Base-by-base conservation (phyloP, 768 basidiomycete species). In the Russula compacta region DNA sequence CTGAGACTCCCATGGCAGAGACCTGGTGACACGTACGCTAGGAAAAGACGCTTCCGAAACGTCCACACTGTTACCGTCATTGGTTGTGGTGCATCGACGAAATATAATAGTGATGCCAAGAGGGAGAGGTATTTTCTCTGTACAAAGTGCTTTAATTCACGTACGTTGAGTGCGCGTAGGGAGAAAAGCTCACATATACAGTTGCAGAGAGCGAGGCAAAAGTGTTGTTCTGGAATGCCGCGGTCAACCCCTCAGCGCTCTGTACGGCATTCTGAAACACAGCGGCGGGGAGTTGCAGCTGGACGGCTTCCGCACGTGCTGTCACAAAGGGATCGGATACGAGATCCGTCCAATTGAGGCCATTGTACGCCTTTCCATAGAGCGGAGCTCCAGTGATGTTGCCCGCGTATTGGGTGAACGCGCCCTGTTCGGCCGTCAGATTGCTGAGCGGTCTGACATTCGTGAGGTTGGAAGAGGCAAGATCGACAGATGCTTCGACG, bases 71-170 rank as follows among this genome's bases (percentile, higher is more conserved):
- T 73, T 14, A 80, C 67, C 6, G 67, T 68, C 19, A 83, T 68
- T 6, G 71, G 71, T 35, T 75, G 36, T 4, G 59, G 40, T 21
- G 69, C 68, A 10, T 65, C 67, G 15, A 81, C 51, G 64, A 83
- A 83, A 68, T 83, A 84, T 7, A 83, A 76, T 46, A 73, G 71
- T 61, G 75, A 75, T 2, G 82, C 82, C 17, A 83, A 69, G 24
- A 82, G 76, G 2, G 77, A 72, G 29, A 83, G 68, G 66, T 83
- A 81, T 19, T 71, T 74, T n/a, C 68, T 67, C 79, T 82, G 65
- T 10, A 39, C 10, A 39, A 7, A 60, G 9, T 17, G 32, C 47
- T 50, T 29, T 29, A 44, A 24, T 2, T 53, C 29, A 15, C 29
- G 35, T 12, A 10, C 10, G 33, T 29, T 39, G 39, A 6, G 33